Conservation (phyloP, 1,284 basidiomycete genomes). For the Rhodotorula mucilaginosa region DNA sequence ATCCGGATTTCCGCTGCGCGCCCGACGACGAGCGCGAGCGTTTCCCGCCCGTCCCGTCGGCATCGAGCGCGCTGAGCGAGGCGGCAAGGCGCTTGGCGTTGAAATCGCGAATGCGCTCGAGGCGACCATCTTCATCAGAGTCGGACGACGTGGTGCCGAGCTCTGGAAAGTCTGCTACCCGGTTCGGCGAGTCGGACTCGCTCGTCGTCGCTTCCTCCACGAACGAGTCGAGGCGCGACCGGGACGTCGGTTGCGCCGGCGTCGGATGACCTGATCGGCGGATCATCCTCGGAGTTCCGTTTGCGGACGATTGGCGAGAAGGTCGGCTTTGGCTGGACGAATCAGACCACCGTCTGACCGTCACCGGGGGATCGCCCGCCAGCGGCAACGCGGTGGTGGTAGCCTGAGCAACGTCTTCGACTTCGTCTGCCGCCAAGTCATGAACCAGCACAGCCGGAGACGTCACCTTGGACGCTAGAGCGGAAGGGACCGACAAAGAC, state of each 20-base stretch:
- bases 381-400: background rate
- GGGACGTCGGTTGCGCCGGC: background rate
- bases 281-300: background rate
- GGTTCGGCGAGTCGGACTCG: conserved; percentile 17
- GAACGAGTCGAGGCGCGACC: conserved; percentile 21
- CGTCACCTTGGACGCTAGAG: conserved; percentile 4
- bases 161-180: conserved; percentile 14
- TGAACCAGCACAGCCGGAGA: background rate
- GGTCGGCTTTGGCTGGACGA: background rate
- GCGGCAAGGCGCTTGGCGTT: conserved; percentile 18
- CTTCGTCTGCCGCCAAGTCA: background rate
- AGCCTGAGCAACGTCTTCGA: background rate
- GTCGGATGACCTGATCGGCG: background rate
- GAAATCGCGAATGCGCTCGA: conserved; percentile 2
- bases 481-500: conserved; percentile 11
- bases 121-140: conserved; percentile 19
- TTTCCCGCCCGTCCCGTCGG: background rate
- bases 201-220: conserved; percentile 33
- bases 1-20: conserved; percentile 6
- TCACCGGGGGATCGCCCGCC: background rate
- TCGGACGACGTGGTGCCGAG: conserved; percentile 30
- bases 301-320: conserved; percentile 4
- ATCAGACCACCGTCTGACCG: background rate
- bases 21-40: conserved; percentile 7
- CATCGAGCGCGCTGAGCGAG: conserved; percentile 14